Conservation (phyloP, 2,329 filamentous ascomycete species). For the Phoma sp. region DNA sequence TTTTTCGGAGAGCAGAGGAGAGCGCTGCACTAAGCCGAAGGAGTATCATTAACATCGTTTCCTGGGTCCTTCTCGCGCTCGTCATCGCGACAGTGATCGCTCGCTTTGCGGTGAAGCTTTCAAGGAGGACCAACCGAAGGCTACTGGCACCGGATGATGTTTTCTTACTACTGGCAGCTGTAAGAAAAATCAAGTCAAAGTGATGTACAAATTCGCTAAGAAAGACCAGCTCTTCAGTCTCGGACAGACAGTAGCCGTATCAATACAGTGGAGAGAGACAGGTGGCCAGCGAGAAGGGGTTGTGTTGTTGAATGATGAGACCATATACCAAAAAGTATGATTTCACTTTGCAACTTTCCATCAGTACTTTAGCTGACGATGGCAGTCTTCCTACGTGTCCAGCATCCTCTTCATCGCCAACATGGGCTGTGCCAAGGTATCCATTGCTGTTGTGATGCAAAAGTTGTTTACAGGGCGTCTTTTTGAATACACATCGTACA, state of each 20-base stretch:
- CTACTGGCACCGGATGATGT: slow-evolving; percentile 30
- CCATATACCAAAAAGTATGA: slow-evolving; percentile 34
- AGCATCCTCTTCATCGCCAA: slow-evolving; percentile 41
- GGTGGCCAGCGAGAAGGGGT: slow-evolving; percentile 23
- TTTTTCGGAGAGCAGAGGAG: slow-evolving; percentile 21
- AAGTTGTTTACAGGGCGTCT: slow-evolving; percentile 29
- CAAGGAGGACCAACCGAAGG: slow-evolving; percentile 24
- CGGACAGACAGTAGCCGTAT: slow-evolving; percentile 37
- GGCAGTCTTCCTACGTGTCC: slow-evolving; percentile 33
- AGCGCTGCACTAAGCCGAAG: slow-evolving; percentile 21
- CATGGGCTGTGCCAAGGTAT: slow-evolving; percentile 40
- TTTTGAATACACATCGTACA: slow-evolving; percentile 25
- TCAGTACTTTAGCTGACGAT: slow-evolving; percentile 3
- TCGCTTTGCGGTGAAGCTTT: slow-evolving; percentile 37
- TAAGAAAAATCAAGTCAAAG: background rate
- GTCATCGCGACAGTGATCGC: slow-evolving; percentile 31
- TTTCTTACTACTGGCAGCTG: slow-evolving; percentile 37
- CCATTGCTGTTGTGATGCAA: slow-evolving; percentile 31
- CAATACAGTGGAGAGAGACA: slow-evolving; percentile 32
- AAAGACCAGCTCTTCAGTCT: slow-evolving; percentile 35
- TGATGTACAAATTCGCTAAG: background rate
- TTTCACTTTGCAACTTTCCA: too few species aligned
- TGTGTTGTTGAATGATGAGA: slow-evolving; percentile 15
- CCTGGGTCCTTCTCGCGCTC: slow-evolving; percentile 37
- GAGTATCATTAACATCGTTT: slow-evolving; percentile 31